These are phyloP conservation scores for Henningerozyma blattae DNA, from an alignment of 805 yeast genomes.

Conservation along the genomic window DNA sequence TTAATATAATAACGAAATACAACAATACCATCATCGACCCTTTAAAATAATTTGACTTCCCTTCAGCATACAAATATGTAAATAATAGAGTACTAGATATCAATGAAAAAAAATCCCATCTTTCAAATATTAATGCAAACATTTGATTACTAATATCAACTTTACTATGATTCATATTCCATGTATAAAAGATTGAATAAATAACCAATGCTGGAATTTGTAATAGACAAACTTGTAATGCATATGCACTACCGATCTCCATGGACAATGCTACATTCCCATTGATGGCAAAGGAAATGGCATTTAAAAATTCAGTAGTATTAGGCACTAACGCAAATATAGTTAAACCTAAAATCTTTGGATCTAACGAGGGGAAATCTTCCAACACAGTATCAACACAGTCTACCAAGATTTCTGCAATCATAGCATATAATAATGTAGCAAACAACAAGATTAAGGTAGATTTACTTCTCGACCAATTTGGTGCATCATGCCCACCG, in stretches of 20 bases:
- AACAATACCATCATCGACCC: slow-evolving; percentile 78
- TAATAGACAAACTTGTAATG: slow-evolving; percentile 83
- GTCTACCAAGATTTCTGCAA: slow-evolving; percentile 89
- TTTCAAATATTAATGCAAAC: slow-evolving; percentile 81
- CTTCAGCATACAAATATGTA: slow-evolving; percentile 92
- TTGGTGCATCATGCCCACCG: slow-evolving; percentile 43
- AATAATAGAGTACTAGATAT: slow-evolving; percentile 78
- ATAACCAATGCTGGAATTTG: slow-evolving; percentile 88
- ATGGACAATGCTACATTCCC: slow-evolving; percentile 93
- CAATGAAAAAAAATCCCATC: slow-evolving; percentile 88
- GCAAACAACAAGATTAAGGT: slow-evolving; percentile 73
- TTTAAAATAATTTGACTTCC: slow-evolving; percentile 91
- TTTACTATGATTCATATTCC: slow-evolving; percentile 21
- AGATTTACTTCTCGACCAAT: slow-evolving; percentile 85
- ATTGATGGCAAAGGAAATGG: slow-evolving; percentile 89
- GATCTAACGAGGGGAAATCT: slow-evolving; percentile 62
- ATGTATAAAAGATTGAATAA: slow-evolving; percentile 46
- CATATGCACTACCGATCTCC: slow-evolving; percentile 98
- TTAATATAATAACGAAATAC: slow-evolving; percentile 63
- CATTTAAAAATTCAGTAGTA: slow-evolving; percentile 92
- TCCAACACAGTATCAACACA: slow-evolving; percentile 81
- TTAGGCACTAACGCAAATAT: slow-evolving; percentile 94
- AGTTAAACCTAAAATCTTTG: slow-evolving; percentile 85
- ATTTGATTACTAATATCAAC: slow-evolving; percentile 30
- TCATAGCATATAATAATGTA: slow-evolving; percentile 77